These are phyloP conservation scores for Thuidium tamariscinum DNA, from an alignment of 225 moss, liverwort and hornwort genomes.

Conservation along the genomic window DNA sequence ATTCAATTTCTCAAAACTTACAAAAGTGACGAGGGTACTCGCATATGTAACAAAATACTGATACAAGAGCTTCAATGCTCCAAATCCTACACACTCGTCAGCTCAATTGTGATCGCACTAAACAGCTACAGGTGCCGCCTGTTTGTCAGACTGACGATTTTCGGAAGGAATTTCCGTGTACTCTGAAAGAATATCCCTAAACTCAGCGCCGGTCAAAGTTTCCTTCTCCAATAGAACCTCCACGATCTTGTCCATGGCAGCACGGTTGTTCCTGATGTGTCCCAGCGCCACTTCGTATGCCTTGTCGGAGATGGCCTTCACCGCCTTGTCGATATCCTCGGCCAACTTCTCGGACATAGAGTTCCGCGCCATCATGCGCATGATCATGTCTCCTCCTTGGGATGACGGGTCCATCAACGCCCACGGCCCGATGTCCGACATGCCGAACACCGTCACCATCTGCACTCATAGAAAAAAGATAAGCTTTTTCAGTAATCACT, in stretches of 20 bases:
- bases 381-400: constrained; percentile 93
- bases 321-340: constrained; percentile 80
- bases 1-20: constrained; percentile 9
- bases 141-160: constrained; percentile 47
- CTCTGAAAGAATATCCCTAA: constrained; percentile 72
- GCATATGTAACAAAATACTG: constrained; percentile 45
- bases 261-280: constrained; percentile 68
- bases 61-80: constrained; percentile 35
- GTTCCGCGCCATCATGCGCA: constrained; percentile 97
- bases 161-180: constrained; percentile 69
- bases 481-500: neutral
- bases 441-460: constrained; percentile 97
- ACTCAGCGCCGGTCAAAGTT: constrained; percentile 67
- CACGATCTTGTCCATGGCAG: constrained; percentile 88
- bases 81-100: constrained; percentile 2
- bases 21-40: constrained; percentile 16
- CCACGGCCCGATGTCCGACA: constrained; percentile 99
- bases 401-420: constrained; percentile 93
- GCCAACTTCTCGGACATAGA: constrained; percentile 95
- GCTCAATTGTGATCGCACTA: neutral
- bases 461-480: neutral
- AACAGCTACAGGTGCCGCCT: constrained; percentile 52
- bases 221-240: constrained; percentile 84
- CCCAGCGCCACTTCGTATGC: constrained; percentile 67
- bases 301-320: constrained; percentile 80